A percentile compares a stretch with the other conserved stretches of the same genome.
phyloP scores from a whole-genome alignment of 208 protist genomes.

The Leptomonas pyrrhocoris region DNA sequence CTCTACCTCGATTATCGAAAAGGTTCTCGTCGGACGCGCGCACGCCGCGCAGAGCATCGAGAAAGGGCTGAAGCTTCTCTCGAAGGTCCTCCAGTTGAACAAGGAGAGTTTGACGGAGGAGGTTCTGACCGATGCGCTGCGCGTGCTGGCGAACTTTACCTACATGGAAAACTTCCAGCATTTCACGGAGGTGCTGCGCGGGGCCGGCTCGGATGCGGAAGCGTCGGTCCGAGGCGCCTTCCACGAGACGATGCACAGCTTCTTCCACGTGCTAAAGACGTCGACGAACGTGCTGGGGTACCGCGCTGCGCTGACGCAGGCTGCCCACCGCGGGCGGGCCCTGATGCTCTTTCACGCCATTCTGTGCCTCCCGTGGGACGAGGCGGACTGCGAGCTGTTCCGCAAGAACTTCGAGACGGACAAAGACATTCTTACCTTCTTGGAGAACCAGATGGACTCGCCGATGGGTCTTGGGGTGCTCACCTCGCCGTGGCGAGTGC shows the following conservation, averaged over 20 bases:
- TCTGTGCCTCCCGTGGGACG: conserved; percentile 85
- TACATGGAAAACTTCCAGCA: conserved; percentile 56
- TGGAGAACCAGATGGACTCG: conserved; percentile 68
- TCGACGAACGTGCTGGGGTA: conserved; percentile 29
- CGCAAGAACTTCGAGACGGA: conserved; percentile 42
- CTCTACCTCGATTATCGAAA: conserved; percentile 58
- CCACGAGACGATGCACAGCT: conserved; percentile 61
- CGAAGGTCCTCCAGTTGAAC: conserved; percentile 31
- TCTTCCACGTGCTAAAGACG: conserved; percentile 31
- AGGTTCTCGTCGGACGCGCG: conserved; percentile 62
- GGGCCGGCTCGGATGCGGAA: conserved; percentile 76
- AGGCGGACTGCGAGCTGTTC: conserved; percentile 78
- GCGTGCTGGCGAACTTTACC: conserved; percentile 58
- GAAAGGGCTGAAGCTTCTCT: conserved; percentile 62
- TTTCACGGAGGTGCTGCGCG: conserved; percentile 64
- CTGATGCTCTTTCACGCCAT: conserved; percentile 73
- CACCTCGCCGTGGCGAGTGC: conserved; percentile 49
- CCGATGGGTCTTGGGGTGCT: conserved; percentile 51
- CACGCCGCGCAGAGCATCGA: conserved; percentile 57
- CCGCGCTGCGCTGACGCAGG: conserved; percentile 50
- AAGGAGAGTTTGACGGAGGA: conserved; percentile 24
- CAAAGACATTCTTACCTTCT: conserved; percentile 50
- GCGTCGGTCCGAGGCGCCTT: conserved; percentile 63
- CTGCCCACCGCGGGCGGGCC: conserved; percentile 44
- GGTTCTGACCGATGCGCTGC: conserved; percentile 36